phyloP scores from a whole-genome alignment of 2,329 filamentous ascomycete species.

The Mariannaea elegans region DNA sequence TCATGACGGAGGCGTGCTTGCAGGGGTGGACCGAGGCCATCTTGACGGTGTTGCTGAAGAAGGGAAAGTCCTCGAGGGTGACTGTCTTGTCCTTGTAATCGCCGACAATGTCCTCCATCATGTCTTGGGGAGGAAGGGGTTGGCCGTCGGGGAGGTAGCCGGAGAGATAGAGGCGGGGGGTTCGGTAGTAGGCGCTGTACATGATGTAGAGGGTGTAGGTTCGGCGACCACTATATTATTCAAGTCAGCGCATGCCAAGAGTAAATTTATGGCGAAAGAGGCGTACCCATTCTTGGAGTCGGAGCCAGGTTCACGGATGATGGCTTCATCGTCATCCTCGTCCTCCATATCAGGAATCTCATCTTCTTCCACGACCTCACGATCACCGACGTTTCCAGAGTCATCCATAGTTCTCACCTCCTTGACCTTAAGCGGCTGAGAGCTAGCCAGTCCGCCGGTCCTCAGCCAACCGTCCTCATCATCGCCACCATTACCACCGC shows the following conservation, averaged over 20 bases:
- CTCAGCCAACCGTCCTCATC: conserved; percentile 92
- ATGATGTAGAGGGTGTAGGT: conserved; percentile 99
- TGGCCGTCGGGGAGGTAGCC: conserved; percentile 84
- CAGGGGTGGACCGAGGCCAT: conserved; percentile 98
- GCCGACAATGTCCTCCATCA: conserved; percentile 97
- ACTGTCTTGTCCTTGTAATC: conserved; percentile 99
- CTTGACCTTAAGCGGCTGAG: conserved; percentile 77
- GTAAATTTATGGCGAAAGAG: neutral
- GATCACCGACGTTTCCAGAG: conserved; percentile 83
- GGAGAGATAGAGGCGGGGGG: conserved; percentile 92
- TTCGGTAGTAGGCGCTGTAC: conserved; percentile 96
- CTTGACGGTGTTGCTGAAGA: conserved; percentile 90
- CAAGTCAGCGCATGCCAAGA: neutral
- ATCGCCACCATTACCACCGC: conserved; percentile 56
- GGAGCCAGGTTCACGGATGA: conserved; percentile 78
- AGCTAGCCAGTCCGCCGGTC: conserved; percentile 81
- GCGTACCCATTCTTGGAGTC: conserved; percentile 57
- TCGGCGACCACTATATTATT: conserved; percentile 72
- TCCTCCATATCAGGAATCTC: conserved; percentile 99
- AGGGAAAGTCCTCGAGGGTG: conserved; percentile 96
- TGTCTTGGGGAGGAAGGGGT: conserved; percentile 81
- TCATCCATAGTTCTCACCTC: conserved; percentile 92
- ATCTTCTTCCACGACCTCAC: conserved; percentile 73
- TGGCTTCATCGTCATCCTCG: conserved; percentile 95
- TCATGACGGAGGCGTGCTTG: conserved; percentile 98